Evolutionary conservation across 345 rosid genomes (phyloP), one percentile per base, ranked within the genome.

Genomic region (Euphorbia peplus): DNA sequence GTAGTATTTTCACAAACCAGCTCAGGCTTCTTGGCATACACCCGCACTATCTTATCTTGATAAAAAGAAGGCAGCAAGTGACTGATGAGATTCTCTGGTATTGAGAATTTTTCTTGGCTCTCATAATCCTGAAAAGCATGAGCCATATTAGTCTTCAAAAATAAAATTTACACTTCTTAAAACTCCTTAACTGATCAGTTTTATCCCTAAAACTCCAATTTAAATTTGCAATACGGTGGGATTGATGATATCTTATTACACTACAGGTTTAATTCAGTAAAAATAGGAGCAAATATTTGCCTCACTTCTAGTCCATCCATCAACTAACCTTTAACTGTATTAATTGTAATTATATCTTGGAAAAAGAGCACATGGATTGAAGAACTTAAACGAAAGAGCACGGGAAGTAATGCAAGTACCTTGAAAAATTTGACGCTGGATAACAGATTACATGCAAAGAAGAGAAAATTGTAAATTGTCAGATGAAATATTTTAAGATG

Each of bases 31-130:
- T 83, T 85, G 7, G 86, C 70, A 76, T 79, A 85, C 67, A 81
- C 89, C 76, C 89, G 77, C 67, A 85, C 89, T 25, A 83, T 73
- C 82, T 14, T 81, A 53, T 85, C 89, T 64, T 75, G 80, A 64
- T 14, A 73, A 70, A 39, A 79, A 67, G 74, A 68, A 24, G 89
- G 89, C 68, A 85, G 63, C 83, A 85, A 70, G 63, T 85, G 85
- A 71, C 86, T 85, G 58, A 83, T 67, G 30, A 51, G 66, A 48
- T 73, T 64, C 37, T 79, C 80, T 18, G 6, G 55, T 51, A 83
- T 75, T n/a, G 62, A 4, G 73, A 82, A 73, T 52, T 75, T 83
- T 5, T 65, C 63, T 8, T 24, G 22, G 52, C 78, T 80, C 54
- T 73, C 79, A 24, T 75, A 81, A 39, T 85, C 86, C 89, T 83